Percentiles rank a stretch among this genome's conserved stretches.
Evolutionary conservation across 2,329 filamentous ascomycete genomes (phyloP).

Genomic region (Trichophyton benhamiae): DNA sequence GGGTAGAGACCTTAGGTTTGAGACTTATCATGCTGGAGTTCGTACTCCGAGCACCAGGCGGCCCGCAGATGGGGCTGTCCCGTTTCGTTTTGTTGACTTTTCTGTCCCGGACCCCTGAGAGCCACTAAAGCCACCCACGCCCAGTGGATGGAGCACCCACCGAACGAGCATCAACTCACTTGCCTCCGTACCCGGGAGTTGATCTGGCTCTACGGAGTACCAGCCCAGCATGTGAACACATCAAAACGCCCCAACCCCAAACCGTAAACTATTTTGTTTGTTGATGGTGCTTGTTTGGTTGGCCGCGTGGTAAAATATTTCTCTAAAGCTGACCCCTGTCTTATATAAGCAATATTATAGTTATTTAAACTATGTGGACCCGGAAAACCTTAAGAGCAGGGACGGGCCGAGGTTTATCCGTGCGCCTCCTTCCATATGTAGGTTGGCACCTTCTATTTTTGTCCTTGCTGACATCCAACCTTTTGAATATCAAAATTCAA

Average conservation of each 20-base stretch:
- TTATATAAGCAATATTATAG: not conserved
- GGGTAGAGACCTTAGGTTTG: too few relatives aligned
- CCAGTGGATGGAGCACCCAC: not conserved
- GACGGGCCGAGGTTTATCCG: not conserved
- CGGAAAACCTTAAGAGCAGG: not conserved
- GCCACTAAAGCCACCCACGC: not conserved
- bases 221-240: not conserved
- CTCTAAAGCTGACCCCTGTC: not conserved
- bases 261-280: not conserved
- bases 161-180: not conserved
- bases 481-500: too few relatives aligned
- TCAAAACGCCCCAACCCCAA: not conserved
- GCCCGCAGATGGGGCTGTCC: not conserved
- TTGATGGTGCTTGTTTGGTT: too few relatives aligned
- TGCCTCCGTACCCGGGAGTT: not conserved
- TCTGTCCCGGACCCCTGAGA: not conserved
- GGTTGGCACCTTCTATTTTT: not conserved
- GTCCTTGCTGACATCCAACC: not conserved
- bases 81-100: not conserved
- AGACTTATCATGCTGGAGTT: not conserved
- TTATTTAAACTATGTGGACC: not conserved
- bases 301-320: too few relatives aligned
- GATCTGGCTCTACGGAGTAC: too few relatives aligned
- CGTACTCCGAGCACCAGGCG: not conserved
- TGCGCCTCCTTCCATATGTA: not conserved